Conservation (phyloP, 2,329 filamentous ascomycete genomes). For the Colletotrichum spaethianum region DNA sequence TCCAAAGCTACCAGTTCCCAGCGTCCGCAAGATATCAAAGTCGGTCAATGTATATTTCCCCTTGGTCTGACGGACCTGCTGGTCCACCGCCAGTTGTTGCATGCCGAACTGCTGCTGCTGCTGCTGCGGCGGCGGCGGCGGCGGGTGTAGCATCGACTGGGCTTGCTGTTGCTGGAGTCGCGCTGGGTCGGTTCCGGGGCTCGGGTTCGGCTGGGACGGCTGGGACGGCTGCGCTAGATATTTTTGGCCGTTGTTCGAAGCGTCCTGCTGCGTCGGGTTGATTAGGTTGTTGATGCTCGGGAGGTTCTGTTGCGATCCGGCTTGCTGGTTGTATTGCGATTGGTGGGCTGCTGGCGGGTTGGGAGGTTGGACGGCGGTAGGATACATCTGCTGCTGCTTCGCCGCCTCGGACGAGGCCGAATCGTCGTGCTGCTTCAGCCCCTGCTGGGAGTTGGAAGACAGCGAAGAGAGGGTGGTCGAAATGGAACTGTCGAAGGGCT, state of each 20-base stretch:
- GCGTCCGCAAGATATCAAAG: constrained; percentile 89
- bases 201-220: constrained; percentile 50
- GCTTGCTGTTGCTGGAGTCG: constrained; percentile 56
- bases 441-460: constrained; percentile 36
- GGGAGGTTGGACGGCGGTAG: constrained; percentile 47
- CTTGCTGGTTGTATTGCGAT: constrained; percentile 49
- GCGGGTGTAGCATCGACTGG: constrained; percentile 47
- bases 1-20: constrained; percentile 97
- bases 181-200: constrained; percentile 55
- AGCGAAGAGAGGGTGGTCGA: constrained; percentile 43
- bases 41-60: constrained; percentile 96
- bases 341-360: constrained; percentile 49
- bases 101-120: constrained; percentile 48
- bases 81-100: constrained; percentile 53
- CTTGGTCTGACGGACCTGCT: constrained; percentile 79
- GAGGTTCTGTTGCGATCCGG: constrained; percentile 74
- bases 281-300: constrained; percentile 89
- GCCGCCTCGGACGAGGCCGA: constrained; percentile 41
- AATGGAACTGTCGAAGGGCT: constrained; percentile 60
- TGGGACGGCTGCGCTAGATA: constrained; percentile 44
- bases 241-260: constrained; percentile 41
- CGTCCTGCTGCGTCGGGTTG: constrained; percentile 71
- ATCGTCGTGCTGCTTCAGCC: constrained; percentile 41
- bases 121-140: constrained; percentile 43
- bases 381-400: constrained; percentile 51